These are phyloP conservation scores for Martensiomyces pterosporus DNA, from an alignment of 192 early-diverging fungal species.

Conservation along the genomic window DNA sequence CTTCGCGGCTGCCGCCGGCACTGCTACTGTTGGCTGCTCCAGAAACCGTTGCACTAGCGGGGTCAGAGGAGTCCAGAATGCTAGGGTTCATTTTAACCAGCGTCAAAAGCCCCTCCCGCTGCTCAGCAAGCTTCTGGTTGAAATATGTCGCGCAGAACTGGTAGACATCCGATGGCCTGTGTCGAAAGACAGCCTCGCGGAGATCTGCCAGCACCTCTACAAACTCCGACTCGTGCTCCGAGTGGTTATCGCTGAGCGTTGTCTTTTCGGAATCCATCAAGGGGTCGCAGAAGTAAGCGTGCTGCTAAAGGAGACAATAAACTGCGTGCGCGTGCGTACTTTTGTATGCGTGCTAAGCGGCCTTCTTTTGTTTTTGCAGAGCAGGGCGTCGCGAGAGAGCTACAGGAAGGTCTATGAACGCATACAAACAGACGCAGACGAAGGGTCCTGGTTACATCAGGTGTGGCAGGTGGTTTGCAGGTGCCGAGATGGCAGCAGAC, in stretches of 20 bases:
- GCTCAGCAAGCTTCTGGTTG: slow-evolving; percentile 78
- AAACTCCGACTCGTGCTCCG: slow-evolving; percentile 51
- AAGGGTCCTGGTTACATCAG: too few relatives aligned
- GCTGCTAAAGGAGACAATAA: too few relatives aligned
- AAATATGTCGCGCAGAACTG: slow-evolving; percentile 94
- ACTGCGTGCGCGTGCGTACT: too few relatives aligned
- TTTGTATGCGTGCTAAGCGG: too few relatives aligned
- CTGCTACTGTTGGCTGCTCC: slow-evolving; percentile 1
- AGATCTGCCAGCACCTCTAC: slow-evolving; percentile 76
- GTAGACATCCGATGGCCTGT: slow-evolving; percentile 81
- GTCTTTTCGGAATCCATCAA: slow-evolving; percentile 47
- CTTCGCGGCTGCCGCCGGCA: not conserved
- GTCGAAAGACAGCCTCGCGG: slow-evolving; percentile 68
- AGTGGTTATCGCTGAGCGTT: slow-evolving; percentile 34
- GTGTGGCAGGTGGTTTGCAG: too few relatives aligned
- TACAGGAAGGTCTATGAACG: too few relatives aligned
- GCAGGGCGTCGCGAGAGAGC: too few relatives aligned
- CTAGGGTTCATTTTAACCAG: slow-evolving; percentile 45
- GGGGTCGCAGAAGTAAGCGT: too few relatives aligned
- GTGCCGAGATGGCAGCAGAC: too few relatives aligned
- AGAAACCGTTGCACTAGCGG: slow-evolving; percentile 7
- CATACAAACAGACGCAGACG: too few relatives aligned
- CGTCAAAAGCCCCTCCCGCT: slow-evolving; percentile 53
- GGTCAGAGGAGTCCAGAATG: slow-evolving; percentile 26
- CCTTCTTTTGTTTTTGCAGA: too few relatives aligned